Base-by-base conservation (phyloP, 805 yeast genomes). In the Saturnispora sanitii region DNA sequence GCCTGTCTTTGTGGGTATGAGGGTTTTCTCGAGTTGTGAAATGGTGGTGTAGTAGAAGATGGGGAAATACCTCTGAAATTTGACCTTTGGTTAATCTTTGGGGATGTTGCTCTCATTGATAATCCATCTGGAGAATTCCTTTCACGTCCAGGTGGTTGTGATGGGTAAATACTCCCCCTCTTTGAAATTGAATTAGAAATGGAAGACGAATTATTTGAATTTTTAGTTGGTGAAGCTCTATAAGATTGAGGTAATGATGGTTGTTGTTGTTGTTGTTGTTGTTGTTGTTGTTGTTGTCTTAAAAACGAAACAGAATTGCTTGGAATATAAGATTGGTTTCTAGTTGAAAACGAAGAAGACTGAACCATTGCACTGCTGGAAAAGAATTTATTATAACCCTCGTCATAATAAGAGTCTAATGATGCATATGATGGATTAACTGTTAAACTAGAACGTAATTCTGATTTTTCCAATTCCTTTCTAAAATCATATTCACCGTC, bases 341-440 rank as follows among this genome's bases (percentile, higher is more conserved):
- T 27, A 15, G 16, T 17, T 15, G 25, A 11, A 6, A 26, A 18
- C 9, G 43, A 18, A 20, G 6, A 32, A 27, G 19, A 32, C 17
- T 4, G 13, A 6, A 32, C 22, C 30, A 27, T 32, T 32, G 35
- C 13, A 8, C 20, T 6, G 16, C 16, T 35, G 3, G 38, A 35
- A 22, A 47, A 29, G 25, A 44, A 47, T n/a, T 38, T 44, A 6
- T 43, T 36, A 19, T 46, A 44, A 2, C 51, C 45, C 32, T 53
- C 56, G 35, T 54, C 66, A 53, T 79, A 77, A 44, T 73, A 70
- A 54, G 87, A 77, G 52, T 79, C 87, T 53, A 82, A 61, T 0
- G 88, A 81, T 1, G 90, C 90, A 65, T 80, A 81, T 46, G 87
- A 79, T 32, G 82, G 83, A 45, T 75, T 79, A 13, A 79, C 47